Base-by-base conservation (phyloP, 176 grass and related monocot species). In the Lolium multiflorum region DNA sequence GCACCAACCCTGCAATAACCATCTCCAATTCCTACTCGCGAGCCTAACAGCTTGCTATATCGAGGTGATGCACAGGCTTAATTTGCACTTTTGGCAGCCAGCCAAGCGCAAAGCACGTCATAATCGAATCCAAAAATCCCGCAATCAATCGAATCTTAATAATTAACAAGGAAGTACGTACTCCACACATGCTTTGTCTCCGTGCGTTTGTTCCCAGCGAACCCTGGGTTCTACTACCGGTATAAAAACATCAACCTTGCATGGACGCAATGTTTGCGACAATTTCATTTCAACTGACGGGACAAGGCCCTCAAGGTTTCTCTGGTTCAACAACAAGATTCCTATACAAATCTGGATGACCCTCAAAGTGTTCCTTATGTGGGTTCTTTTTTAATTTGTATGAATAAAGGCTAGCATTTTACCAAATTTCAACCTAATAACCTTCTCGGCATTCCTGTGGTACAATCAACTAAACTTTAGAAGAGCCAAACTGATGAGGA, bases 1-100 rank as follows among this genome's bases (percentile, higher is more conserved):
- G 24, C 73, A 76, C 73, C 73, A 76, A 76, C 73, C 71, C 12
- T 49, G 18, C 68, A 21, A 71, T 71, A 44, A 71, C 68, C 15
- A 44, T 71, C 20, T n/a, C 67, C 39, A 2, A 12, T 49, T 73
- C 70, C 22, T 72, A n/a, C 10, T 52, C 41, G 11, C 6, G 3
- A 72, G 24, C 9, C 18, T 20, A 44, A 15, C 31, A 35, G 2
- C 2, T 35, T 35, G 31, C 50, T 52, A 52, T 44, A 24, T 74
- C 46, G 50, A 50, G 71, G 44, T 50, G 71, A 74, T 12, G 13
- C n/a, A 16, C 48, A 76, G 54, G 72, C 47, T 52, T 56, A 2
- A 8, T 56, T 56, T 6, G 51, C 71, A 0, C 2, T 74, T 74
- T 74, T 50, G 71, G 71, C 71, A 0, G 44, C 71, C 26, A 74